Percentiles rank a stretch among this genome's conserved stretches.
phyloP scores from a whole-genome alignment of 441 rosid genomes.

The Populus hybrid region DNA sequence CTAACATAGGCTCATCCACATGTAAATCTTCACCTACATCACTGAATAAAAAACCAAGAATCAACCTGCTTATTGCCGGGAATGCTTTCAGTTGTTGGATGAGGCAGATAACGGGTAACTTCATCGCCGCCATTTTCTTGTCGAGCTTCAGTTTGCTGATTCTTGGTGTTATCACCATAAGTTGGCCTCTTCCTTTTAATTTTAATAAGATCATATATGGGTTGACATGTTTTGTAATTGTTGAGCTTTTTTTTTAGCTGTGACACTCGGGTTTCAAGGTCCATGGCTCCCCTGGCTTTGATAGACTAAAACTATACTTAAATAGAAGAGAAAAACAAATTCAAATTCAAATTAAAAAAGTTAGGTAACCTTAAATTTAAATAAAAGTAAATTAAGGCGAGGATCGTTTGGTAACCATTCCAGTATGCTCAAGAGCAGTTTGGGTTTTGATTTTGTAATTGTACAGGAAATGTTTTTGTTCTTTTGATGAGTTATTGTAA shows the following conservation, averaged over 20 bases:
- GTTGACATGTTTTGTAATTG: no score
- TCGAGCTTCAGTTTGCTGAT: slow-evolving; percentile 53
- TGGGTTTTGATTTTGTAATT: not conserved
- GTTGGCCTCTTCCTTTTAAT: no score
- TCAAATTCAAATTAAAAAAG: no score
- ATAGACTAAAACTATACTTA: no score
- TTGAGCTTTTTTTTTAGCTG: no score
- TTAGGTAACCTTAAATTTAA: no score
- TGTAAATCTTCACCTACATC: slow-evolving; percentile 32
- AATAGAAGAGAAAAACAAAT: no score
- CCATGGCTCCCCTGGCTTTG: no score
- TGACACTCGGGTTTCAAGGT: no score
- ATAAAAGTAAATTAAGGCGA: no score
- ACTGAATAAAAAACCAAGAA: slow-evolving; percentile 26
- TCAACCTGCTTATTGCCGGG: slow-evolving; percentile 34
- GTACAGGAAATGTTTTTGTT: not conserved
- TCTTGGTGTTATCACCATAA: slow-evolving; percentile 40
- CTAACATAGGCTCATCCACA: slow-evolving; percentile 42
- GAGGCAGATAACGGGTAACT: slow-evolving; percentile 31
- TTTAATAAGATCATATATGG: no score
- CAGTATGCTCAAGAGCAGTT: not conserved
- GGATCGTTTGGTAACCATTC: not conserved
- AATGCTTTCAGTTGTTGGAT: slow-evolving; percentile 37
- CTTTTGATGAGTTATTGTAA: not conserved
- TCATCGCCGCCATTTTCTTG: slow-evolving; percentile 47